Evolutionary conservation across 306 rosid genomes (phyloP), one percentile per base, ranked within the genome.

Genomic region (Prunus kanzakura): DNA sequence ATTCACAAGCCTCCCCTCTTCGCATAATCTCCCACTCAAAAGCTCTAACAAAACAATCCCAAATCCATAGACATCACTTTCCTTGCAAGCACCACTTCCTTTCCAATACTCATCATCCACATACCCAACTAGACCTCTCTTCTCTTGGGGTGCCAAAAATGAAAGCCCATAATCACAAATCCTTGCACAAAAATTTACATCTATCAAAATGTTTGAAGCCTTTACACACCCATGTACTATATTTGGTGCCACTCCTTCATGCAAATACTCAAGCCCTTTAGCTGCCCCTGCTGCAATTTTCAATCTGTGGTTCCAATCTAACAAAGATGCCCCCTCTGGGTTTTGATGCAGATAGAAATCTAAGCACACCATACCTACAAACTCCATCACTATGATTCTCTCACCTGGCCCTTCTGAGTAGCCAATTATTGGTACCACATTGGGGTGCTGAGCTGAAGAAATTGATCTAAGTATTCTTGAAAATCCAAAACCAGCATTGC

Each of bases 381-480:
- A 87, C 74, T 92, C 97, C 89, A 70, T 89, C 8, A 92, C 60
- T 65, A 95, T 76, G 65, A 92, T 79, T 73, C 98, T 87, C 81
- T 95, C 98, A 6, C 98, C 98, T 0, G 97, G 92, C 1, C 91
- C 98, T 82, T 95, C 97, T 1, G 96, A 87, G 79, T 81, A 92
- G 3, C 97, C 97, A n/a, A 83, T 27, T 16, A 95, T 90, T 1
- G 96, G 88, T 4, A 95, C 95, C 18, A 92, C 52, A 69, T 92
- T 85, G 29, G 95, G 93, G 80, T 95, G 95, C 19, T 90, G 96
- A 8, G 97, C 96, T 30, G 71, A 74, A 23, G 96, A 90, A 51
- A 95, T 89, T 58, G 90, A 80, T 41, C 85, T 82, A 25, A 94
- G 67, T 5, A 84, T 78, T 0, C 91, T 81, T 4, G 93, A 89